Evolutionary conservation across 2,329 filamentous ascomycete species (phyloP).

Genomic region (Fonsecaea pugnacius): DNA sequence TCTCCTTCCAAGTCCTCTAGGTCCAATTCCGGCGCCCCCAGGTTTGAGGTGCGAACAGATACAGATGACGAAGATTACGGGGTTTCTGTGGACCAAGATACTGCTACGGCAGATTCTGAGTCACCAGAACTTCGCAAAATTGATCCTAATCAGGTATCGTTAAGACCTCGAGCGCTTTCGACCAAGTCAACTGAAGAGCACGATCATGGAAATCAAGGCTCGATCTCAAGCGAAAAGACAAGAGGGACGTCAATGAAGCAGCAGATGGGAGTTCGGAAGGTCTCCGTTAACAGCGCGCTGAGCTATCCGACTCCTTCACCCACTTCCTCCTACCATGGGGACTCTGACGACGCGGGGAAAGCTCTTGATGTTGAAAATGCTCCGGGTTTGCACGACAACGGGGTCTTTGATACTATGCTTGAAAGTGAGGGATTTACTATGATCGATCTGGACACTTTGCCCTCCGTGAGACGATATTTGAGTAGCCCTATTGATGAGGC

Average conservation of each 20-base stretch:
- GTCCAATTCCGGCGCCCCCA: slow-evolving; percentile 1
- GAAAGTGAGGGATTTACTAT: slow-evolving; percentile 64
- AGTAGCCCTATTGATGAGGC: slow-evolving; percentile 24
- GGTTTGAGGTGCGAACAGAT: slow-evolving; percentile 29
- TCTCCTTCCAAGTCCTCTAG: slow-evolving; percentile 8
- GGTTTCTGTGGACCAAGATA: slow-evolving; percentile 10
- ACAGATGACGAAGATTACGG: slow-evolving; percentile 23
- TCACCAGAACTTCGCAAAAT: slow-evolving; percentile 31
- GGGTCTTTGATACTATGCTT: slow-evolving; percentile 59
- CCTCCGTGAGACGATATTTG: slow-evolving; percentile 48
- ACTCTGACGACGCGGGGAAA: slow-evolving; percentile 29
- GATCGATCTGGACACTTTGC: slow-evolving; percentile 60
- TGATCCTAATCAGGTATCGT: slow-evolving; percentile 33
- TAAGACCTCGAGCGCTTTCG: slow-evolving; percentile 25
- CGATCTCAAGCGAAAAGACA: neutral
- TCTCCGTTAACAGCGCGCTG: slow-evolving; percentile 35
- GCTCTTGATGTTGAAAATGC: slow-evolving; percentile 25
- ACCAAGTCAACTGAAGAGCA: slow-evolving; percentile 24
- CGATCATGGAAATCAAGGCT: neutral
- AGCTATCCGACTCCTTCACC: slow-evolving; percentile 39
- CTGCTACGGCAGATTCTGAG: neutral
- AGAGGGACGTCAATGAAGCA: neutral
- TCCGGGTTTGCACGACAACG: slow-evolving; percentile 46
- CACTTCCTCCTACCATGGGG: slow-evolving; percentile 34
- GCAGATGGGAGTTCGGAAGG: slow-evolving; percentile 27